These are phyloP conservation scores for Rhytidiadelphus loreus DNA, from an alignment of 225 moss, liverwort and hornwort genomes.

Conservation along the genomic window DNA sequence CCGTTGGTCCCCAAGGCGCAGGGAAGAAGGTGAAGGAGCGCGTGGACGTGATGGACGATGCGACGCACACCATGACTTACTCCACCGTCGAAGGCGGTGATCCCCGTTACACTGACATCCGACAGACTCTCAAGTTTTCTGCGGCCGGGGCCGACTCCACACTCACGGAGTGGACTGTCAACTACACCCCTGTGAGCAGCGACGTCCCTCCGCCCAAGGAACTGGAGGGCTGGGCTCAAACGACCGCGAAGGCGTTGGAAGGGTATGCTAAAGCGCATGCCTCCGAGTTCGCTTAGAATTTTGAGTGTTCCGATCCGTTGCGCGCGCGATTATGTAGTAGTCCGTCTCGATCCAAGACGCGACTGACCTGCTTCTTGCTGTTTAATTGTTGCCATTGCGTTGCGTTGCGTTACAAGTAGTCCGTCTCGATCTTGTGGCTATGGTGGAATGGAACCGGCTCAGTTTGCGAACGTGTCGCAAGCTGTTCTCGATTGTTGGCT, in stretches of 20 bases:
- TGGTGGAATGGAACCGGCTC: not conserved
- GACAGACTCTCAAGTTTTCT: not conserved
- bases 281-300: not conserved
- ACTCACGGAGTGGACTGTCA: not conserved
- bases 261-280: not conserved
- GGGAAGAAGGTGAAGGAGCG: constrained; percentile 21
- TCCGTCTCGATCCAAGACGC: not conserved
- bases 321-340: not conserved
- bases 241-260: not conserved
- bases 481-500: not conserved
- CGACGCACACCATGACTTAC: constrained; percentile 7
- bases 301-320: not conserved
- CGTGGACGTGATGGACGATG: constrained; percentile 6
- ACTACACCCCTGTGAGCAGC: constrained; percentile 17
- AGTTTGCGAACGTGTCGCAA: not conserved
- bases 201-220: constrained; percentile 5
- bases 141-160: not conserved
- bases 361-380: not conserved
- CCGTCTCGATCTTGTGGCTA: too few relatives aligned
- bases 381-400: not conserved
- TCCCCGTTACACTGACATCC: constrained; percentile 1
- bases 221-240: not conserved
- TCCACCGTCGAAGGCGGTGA: constrained; percentile 24
- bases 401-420: too few relatives aligned
- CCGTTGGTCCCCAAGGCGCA: not conserved